Evolutionary conservation across 345 rosid species (phyloP), one percentile per base, ranked within the genome.

Genomic region (Linum lewisii): DNA sequence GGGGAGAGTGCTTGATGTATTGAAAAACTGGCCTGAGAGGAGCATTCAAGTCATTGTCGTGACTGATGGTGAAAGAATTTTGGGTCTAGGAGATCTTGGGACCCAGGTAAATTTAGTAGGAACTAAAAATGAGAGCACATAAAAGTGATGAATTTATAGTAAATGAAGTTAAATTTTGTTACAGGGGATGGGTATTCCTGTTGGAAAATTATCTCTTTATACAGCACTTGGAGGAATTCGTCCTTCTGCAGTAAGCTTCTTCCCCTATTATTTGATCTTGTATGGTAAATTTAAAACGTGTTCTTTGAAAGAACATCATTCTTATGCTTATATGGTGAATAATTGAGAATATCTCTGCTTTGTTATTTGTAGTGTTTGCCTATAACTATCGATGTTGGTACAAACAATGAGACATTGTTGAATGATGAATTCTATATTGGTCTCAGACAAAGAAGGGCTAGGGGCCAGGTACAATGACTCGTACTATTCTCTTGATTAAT

Each of bases 401-500:
- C 56, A 20, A 52, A 52, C 24, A 52, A 52, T 20, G 56, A 52
- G 56, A 1, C 4, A 21, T 24, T 52, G 24, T 21, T 52, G 56
- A 52, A 52, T 52, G 56, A 52, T 52, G 56, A 52, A 52, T 52
- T 52, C 56, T 52, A 52, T 24, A 52, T 52, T 52, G 56, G 56
- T 20, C 24, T 52, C 13, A 21, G 24, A 20, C 56, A 52, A 24
- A 52, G 25, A 21, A 52, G 56, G 56, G 56, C 56, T 20, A 52
- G 21, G 5, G 56, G 56, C 23, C 24, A 52, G 56, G 56, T 52
- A 20, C 24, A 15, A 2, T 21, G 34, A 29, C 34, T 29, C 34
- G 34, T 29, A 29, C 25, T 21, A 8, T 3, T 52, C 56, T 21
- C 56, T 24, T 52, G 16, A 21, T 19, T 20, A 52, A 10, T 1